Conservation (phyloP, 176 grass and related monocot genomes). For the Aegilops tauschii region DNA sequence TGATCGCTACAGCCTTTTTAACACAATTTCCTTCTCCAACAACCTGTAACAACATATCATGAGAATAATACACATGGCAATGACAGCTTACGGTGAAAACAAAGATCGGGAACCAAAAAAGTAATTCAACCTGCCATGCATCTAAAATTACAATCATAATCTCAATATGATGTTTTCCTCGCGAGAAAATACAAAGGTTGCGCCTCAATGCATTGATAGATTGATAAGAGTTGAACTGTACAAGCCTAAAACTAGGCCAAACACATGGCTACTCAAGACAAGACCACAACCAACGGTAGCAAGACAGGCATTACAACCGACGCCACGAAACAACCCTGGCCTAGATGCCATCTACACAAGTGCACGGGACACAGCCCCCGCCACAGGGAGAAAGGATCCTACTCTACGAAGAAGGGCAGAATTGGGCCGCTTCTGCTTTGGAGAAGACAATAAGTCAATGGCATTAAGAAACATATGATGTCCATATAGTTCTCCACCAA, state of each 20-base stretch:
- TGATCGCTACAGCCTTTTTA: slow-evolving; percentile 76
- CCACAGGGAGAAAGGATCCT: background rate
- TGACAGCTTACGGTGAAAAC: slow-evolving; percentile 6
- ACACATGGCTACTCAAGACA: background rate
- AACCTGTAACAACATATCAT: slow-evolving; percentile 50
- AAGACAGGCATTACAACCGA: background rate
- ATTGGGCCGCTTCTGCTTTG: background rate
- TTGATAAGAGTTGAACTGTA: background rate
- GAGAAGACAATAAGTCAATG: background rate
- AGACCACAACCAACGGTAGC: background rate
- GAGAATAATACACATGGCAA: background rate
- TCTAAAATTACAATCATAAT: background rate
- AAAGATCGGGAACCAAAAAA: background rate
- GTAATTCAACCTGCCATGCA: background rate
- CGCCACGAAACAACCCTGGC: background rate
- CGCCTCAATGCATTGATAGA: background rate
- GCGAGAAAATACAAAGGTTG: background rate
- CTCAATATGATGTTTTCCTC: background rate
- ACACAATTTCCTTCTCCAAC: slow-evolving; percentile 84
- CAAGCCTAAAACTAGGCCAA: background rate
- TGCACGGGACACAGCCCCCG: background rate
- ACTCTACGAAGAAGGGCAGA: background rate
- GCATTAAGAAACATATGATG: background rate
- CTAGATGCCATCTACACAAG: background rate
- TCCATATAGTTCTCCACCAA: slow-evolving; percentile 10